Conservation (phyloP, 441 rosid species). For the Gossypium armourianum region DNA sequence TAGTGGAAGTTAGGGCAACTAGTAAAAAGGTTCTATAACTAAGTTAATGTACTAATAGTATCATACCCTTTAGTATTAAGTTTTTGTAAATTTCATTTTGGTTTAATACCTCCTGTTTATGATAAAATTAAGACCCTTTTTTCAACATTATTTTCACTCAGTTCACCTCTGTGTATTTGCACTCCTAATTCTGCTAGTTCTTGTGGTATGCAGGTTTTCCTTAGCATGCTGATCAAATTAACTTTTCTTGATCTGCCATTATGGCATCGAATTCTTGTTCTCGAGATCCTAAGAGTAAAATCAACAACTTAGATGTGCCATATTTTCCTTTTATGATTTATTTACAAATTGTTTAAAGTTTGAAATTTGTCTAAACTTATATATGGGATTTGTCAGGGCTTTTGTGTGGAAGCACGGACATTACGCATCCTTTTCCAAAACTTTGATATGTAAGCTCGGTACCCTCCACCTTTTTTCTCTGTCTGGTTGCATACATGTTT, state of each 20-base stretch:
- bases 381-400: conserved; percentile 54
- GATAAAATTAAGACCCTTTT: background rate
- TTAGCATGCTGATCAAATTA: conserved; percentile 87
- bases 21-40: background rate
- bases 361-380: conserved; percentile 17
- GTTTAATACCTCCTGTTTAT: background rate
- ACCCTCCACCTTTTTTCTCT: conserved; percentile 19
- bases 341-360: conserved; percentile 4
- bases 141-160: background rate
- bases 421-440: conserved; percentile 73
- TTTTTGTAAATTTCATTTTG: background rate
- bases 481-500: conserved; percentile 11
- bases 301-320: conserved; percentile 7
- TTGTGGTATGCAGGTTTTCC: conserved; percentile 63
- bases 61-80: background rate
- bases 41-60: background rate
- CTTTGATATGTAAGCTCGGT: conserved; percentile 76
- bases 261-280: conserved; percentile 99
- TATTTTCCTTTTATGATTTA: conserved; percentile 18
- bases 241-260: conserved; percentile 85
- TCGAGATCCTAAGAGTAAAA: conserved; percentile 92
- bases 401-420: conserved; percentile 91
- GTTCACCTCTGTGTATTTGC: background rate
- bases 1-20: background rate
- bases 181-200: background rate